A percentile compares a stretch with the other conserved stretches of the same genome.
Evolutionary conservation across 31 red algal genomes (phyloP).

Genomic region (Porphyra umbilicalis): DNA sequence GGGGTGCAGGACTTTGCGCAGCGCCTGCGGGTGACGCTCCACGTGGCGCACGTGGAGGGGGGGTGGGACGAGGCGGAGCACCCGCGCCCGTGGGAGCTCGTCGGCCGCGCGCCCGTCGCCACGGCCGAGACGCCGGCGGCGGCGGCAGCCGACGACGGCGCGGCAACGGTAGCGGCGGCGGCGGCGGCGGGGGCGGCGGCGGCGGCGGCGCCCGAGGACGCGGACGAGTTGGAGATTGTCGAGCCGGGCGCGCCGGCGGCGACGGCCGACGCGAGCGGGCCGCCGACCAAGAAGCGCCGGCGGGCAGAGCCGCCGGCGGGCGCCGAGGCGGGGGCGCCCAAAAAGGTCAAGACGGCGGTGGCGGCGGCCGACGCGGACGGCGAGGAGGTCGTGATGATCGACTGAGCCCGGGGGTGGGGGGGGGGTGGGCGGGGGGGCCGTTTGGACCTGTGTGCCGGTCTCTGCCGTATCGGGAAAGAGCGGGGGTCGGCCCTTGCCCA

Average conservation of each 20-base stretch:
- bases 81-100: constrained; percentile 22
- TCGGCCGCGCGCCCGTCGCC: constrained; percentile 8
- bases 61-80: constrained; percentile 3
- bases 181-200: neutral
- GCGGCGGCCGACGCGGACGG: neutral
- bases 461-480: too few species aligned
- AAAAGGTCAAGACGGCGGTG: neutral
- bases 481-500: too few species aligned
- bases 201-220: neutral
- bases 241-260: neutral
- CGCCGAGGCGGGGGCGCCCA: neutral
- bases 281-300: neutral
- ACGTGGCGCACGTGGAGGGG: constrained; percentile 22
- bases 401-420: neutral
- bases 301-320: neutral
- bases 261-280: neutral
- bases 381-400: neutral
- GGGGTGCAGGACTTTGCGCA: constrained; percentile 40
- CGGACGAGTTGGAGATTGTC: neutral
- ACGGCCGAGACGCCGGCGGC: neutral
- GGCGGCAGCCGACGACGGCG: neutral
- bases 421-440: too few species aligned
- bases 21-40: constrained; percentile 26
- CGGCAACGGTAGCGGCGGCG: neutral
- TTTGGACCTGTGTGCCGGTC: too few species aligned